phyloP scores from a whole-genome alignment of 2,329 filamentous ascomycete species.

The Cordyceps sp. region DNA sequence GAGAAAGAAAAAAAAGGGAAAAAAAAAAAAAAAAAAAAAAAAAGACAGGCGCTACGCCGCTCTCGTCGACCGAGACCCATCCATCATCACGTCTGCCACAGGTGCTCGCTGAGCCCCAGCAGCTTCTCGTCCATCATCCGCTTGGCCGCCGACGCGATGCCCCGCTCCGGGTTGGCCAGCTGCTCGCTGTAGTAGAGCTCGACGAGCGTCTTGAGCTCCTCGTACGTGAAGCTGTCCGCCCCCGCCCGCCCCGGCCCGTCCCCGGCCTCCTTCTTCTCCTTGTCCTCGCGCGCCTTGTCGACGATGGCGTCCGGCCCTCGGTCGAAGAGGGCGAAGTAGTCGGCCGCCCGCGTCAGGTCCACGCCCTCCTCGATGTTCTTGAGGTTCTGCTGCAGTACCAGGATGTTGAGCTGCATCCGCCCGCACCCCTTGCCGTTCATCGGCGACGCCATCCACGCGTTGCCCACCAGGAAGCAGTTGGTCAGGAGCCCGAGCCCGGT shows the following conservation, averaged over 20 bases:
- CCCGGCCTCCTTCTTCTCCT: slow-evolving; percentile 21
- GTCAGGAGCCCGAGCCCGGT: slow-evolving; percentile 62
- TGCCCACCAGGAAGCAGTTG: slow-evolving; percentile 61
- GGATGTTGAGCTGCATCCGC: slow-evolving; percentile 84
- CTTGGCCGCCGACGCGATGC: slow-evolving; percentile 49
- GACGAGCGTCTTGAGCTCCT: slow-evolving; percentile 48
- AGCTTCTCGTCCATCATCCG: slow-evolving; percentile 55
- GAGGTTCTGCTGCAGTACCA: slow-evolving; percentile 90
- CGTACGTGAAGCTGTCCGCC: slow-evolving; percentile 39
- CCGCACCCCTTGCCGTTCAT: slow-evolving; percentile 75
- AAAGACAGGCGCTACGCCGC: slow-evolving; percentile 1
- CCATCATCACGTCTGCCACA: too few relatives aligned
- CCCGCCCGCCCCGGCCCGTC: too few relatives aligned
- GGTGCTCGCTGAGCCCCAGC: slow-evolving; percentile 52
- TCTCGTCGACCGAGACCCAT: neutral
- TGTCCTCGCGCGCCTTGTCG: slow-evolving; percentile 42
- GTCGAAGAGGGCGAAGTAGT: slow-evolving; percentile 55
- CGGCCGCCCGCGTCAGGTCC: slow-evolving; percentile 42
- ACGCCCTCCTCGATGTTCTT: slow-evolving; percentile 74
- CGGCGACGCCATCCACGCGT: slow-evolving; percentile 51
- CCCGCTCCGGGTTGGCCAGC: slow-evolving; percentile 48
- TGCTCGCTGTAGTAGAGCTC: slow-evolving; percentile 55
- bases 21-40: neutral
- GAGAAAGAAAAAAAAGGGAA: neutral
- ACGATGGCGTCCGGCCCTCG: slow-evolving; percentile 49